Conservation (phyloP, 1,284 basidiomycete species). For the Boletellus deceptivus region DNA sequence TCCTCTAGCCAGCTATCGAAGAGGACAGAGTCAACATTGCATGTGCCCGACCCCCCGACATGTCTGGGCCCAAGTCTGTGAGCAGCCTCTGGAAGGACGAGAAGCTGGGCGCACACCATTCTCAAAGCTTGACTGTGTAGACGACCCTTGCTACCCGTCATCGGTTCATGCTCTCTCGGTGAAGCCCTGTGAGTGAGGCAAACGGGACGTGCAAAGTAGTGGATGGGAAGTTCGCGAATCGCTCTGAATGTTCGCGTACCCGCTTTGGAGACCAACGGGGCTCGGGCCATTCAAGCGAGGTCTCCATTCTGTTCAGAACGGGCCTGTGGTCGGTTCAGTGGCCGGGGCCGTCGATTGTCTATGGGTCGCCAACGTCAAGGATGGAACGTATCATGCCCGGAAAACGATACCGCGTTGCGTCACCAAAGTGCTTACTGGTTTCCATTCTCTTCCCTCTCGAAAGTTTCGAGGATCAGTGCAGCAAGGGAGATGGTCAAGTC, state of each 20-base stretch:
- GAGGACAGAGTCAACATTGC: constrained; percentile 27
- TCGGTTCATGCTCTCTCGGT: constrained; percentile 36
- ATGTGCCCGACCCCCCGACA: constrained; percentile 43
- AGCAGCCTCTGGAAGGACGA: constrained; percentile 60
- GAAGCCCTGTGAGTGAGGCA: constrained; percentile 31
- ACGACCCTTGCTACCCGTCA: constrained; percentile 50
- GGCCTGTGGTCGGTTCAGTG: constrained; percentile 44
- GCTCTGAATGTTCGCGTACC: constrained; percentile 11
- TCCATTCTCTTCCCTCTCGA: constrained; percentile 23
- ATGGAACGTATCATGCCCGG: constrained; percentile 44
- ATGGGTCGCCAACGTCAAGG: constrained; percentile 35
- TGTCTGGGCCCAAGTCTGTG: constrained; percentile 49
- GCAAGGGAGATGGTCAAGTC: constrained; percentile 25
- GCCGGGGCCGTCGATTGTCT: constrained; percentile 41
- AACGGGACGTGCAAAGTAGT: constrained; percentile 42
- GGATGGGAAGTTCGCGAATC: constrained; percentile 34
- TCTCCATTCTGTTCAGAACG: constrained; percentile 49
- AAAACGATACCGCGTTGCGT: constrained; percentile 35
- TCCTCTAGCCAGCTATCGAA: too few relatives aligned
- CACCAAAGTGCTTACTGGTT: constrained; percentile 17
- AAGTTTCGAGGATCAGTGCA: constrained; percentile 32
- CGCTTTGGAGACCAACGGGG: constrained; percentile 40
- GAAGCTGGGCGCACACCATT: constrained; percentile 46
- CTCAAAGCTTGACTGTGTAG: constrained; percentile 44
- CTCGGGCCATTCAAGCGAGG: constrained; percentile 45